A percentile compares a stretch with the other conserved stretches of the same genome.
phyloP scores from a whole-genome alignment of 495 filamentous ascomycete species.

The Delitschia confertaspora region DNA sequence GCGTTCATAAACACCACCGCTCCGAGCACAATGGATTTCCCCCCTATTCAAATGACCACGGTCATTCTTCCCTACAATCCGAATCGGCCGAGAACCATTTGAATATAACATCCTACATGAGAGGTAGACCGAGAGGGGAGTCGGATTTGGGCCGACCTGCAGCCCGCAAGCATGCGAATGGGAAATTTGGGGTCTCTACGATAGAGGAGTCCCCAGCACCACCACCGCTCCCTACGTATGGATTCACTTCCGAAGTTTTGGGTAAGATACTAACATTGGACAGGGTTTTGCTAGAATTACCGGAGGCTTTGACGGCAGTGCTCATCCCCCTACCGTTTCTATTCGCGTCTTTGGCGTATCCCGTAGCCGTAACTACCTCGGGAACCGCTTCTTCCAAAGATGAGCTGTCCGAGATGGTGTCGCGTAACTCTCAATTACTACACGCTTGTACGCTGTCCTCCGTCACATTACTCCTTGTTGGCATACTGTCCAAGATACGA shows the following conservation, averaged over 20 bases:
- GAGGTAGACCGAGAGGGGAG: conserved; percentile 30
- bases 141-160: conserved; percentile 29
- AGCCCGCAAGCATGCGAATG: conserved; percentile 2
- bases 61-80: conserved; percentile 33
- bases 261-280: conserved; percentile 5
- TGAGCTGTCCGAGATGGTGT: conserved; percentile 5
- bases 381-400: background rate
- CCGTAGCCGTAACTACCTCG: conserved; percentile 5
- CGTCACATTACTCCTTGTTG: conserved; percentile 36
- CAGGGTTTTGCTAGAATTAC: conserved; percentile 28
- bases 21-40: conserved; percentile 13
- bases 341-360: conserved; percentile 25
- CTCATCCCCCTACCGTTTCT: conserved; percentile 33
- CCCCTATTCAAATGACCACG: conserved; percentile 27
- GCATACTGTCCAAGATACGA: conserved; percentile 33
- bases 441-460: conserved; percentile 36
- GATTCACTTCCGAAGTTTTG: conserved; percentile 3
- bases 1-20: conserved; percentile 13
- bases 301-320: conserved; percentile 32
- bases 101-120: too few relatives aligned
- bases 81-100: conserved; percentile 26
- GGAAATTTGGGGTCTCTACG: conserved; percentile 24
- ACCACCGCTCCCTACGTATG: background rate
- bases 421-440: conserved; percentile 17
- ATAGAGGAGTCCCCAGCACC: conserved; percentile 20